phyloP scores from a whole-genome alignment of 495 filamentous ascomycete genomes.

The Bacidia rubella region DNA sequence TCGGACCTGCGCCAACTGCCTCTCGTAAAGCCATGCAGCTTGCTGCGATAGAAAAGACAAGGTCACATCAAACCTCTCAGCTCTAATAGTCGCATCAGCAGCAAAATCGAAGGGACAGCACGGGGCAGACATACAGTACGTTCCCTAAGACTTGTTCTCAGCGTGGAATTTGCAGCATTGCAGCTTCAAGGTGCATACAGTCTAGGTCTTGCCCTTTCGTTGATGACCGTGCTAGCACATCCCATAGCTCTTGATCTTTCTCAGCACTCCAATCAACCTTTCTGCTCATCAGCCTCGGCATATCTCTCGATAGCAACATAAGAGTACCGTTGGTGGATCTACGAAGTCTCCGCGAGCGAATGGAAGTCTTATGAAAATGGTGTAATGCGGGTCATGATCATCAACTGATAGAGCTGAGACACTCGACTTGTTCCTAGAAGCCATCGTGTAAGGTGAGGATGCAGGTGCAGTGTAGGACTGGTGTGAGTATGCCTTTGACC shows the following conservation, averaged over 20 bases:
- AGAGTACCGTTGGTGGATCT: conserved; percentile 66
- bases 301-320: conserved; percentile 6
- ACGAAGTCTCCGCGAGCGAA: conserved; percentile 78
- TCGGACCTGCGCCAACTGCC: conserved; percentile 73
- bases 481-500: background rate
- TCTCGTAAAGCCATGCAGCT: conserved; percentile 88
- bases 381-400: conserved; percentile 22
- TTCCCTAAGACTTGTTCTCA: conserved; percentile 47
- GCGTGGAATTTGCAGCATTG: background rate
- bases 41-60: conserved; percentile 85
- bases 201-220: conserved; percentile 62
- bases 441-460: background rate
- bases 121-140: conserved; percentile 48
- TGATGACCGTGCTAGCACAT: conserved; percentile 60
- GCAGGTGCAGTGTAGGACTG: background rate
- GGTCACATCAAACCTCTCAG: conserved; percentile 55
- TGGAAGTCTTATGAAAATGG: conserved; percentile 75
- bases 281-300: conserved; percentile 23
- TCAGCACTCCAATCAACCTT: conserved; percentile 51
- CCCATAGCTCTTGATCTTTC: conserved; percentile 87
- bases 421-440: background rate
- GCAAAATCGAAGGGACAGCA: conserved; percentile 26
- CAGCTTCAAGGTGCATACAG: conserved; percentile 40
- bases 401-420: background rate
- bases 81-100: conserved; percentile 25